phyloP scores from a whole-genome alignment of 225 moss, liverwort and hornwort genomes.

The Anthoceros angustus region DNA sequence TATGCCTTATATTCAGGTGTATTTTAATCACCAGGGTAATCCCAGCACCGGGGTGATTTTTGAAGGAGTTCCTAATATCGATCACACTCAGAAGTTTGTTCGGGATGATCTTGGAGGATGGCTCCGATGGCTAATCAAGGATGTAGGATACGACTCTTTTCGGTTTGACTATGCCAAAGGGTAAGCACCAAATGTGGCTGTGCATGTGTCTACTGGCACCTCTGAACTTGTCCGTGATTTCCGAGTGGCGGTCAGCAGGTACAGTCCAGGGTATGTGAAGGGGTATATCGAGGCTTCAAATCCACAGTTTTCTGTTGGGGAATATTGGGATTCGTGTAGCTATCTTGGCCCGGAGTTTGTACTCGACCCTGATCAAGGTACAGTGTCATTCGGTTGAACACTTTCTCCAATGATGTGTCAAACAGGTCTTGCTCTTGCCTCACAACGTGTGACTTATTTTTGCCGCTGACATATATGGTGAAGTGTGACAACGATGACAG shows the following conservation, averaged over 20 bases:
- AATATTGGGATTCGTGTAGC: conserved; percentile 86
- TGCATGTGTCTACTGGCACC: not conserved
- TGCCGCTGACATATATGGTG: not conserved
- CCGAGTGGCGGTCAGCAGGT: conserved; percentile 23
- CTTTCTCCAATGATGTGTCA: not conserved
- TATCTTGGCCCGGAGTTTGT: conserved; percentile 28
- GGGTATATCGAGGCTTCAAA: conserved; percentile 63
- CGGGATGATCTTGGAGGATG: conserved; percentile 69
- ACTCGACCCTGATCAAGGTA: conserved; percentile 85
- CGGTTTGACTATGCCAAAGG: conserved; percentile 94
- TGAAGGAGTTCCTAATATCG: conserved; percentile 82
- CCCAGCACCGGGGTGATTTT: conserved; percentile 78
- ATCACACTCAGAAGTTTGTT: conserved; percentile 91
- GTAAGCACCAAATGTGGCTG: conserved; percentile 15
- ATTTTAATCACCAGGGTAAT: conserved; percentile 37
- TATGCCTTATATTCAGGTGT: not conserved
- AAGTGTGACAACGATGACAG: conserved; percentile 22
- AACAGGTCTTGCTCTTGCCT: not conserved
- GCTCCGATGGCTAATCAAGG: conserved; percentile 68
- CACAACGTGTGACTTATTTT: not conserved
- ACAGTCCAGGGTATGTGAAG: conserved; percentile 56
- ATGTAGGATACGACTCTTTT: conserved; percentile 65
- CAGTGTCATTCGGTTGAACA: not conserved
- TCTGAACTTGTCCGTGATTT: not conserved
- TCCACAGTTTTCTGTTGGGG: conserved; percentile 62